These are phyloP conservation scores for Calonectria multiphialidica DNA, from an alignment of 2,329 filamentous ascomycete genomes.

Conservation along the genomic window DNA sequence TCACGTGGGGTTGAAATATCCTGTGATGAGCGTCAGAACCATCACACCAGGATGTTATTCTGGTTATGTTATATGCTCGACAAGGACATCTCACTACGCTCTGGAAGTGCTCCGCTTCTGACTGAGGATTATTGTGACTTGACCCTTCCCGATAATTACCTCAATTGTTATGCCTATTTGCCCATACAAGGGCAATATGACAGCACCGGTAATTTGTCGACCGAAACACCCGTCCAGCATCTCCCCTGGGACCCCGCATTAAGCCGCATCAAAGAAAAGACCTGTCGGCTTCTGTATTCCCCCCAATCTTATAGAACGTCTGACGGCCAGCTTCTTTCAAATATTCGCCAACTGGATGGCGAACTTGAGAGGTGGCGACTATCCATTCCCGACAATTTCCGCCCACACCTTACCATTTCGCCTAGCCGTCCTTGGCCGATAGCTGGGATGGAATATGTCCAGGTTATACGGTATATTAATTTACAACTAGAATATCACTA, in stretches of 20 bases:
- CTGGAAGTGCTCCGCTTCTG: constrained; percentile 38
- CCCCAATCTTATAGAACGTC: constrained; percentile 31
- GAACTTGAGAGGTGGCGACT: constrained; percentile 49
- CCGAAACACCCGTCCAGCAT: constrained; percentile 43
- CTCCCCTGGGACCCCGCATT: constrained; percentile 22
- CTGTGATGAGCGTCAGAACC: constrained; percentile 43
- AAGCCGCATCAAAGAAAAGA: constrained; percentile 36
- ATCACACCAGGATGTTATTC: constrained; percentile 37
- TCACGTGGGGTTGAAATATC: not conserved
- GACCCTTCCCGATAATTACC: constrained; percentile 50
- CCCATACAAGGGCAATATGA: not conserved
- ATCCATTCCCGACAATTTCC: constrained; percentile 34
- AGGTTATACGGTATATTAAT: constrained; percentile 59
- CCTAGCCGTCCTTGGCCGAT: constrained; percentile 41
- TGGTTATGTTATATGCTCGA: constrained; percentile 45
- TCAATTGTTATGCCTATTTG: constrained; percentile 9
- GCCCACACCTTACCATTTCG: constrained; percentile 53
- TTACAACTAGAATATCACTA: constrained; percentile 67
- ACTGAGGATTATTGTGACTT: constrained; percentile 64
- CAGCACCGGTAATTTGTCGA: not conserved
- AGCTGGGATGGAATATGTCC: constrained; percentile 36
- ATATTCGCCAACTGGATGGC: constrained; percentile 45
- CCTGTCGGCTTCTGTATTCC: constrained; percentile 36
- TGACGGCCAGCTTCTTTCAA: constrained; percentile 39
- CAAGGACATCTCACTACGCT: constrained; percentile 42